Evolutionary conservation across 306 rosid species (phyloP).

Genomic region (Mucuna pruriens): DNA sequence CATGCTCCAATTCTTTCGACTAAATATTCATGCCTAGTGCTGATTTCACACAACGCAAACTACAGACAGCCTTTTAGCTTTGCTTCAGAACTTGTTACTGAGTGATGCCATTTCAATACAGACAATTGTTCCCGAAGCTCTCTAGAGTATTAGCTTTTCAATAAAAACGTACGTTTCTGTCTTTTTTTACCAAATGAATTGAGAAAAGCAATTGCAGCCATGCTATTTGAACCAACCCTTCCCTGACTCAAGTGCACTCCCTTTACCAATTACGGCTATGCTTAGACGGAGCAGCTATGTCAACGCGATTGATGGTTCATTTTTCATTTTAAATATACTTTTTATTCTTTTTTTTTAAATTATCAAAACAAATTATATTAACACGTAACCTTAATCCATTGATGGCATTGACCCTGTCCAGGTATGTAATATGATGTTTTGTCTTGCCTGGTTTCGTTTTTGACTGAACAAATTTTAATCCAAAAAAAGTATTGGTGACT

Average conservation of each 20-base stretch:
- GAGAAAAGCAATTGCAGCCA: not conserved
- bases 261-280: not conserved
- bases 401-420: not conserved
- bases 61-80: not conserved
- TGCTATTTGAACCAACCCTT: not conserved
- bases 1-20: not conserved
- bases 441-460: too few relatives aligned
- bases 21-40: not conserved
- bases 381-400: not conserved
- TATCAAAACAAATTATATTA: too few relatives aligned
- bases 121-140: not conserved
- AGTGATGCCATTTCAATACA: not conserved
- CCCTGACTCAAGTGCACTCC: not conserved
- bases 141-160: not conserved
- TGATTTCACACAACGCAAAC: not conserved
- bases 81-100: not conserved
- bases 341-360: not conserved
- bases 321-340: not conserved
- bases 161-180: not conserved
- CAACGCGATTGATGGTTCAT: not conserved
- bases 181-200: not conserved
- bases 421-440: not conserved
- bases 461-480: not conserved
- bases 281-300: not conserved
- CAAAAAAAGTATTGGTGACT: not conserved